Evolutionary conservation across 345 rosid genomes (phyloP), one percentile per base, ranked within the genome.

Genomic region (Gossypium stocksii): DNA sequence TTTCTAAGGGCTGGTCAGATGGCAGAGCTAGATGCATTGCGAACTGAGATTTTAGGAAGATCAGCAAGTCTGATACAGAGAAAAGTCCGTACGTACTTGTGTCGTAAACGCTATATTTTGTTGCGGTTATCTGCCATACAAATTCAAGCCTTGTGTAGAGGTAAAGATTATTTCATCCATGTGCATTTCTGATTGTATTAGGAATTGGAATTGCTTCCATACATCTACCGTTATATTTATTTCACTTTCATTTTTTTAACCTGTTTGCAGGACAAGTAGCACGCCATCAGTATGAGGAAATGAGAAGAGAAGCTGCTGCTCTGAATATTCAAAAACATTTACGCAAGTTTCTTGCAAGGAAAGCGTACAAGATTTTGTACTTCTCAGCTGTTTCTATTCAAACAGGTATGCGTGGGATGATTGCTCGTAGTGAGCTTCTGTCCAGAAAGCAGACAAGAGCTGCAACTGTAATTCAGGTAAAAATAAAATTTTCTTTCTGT

Each of bases 1-100:
- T 93, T 95, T 79, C 96, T 93, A 68, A 84, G 99, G 82, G 98
- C 99, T 54, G 99, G 98, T 76, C 98, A 95, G 80, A 95, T 95
- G 99, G 99, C 99, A 79, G 99, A 95, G 81, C 74, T 93, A 72
- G 99, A 93, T 88, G 83, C 85, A 78, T 86, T 82, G 65, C 85
- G 98, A 77, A 87, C 70, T 64, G 92, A 90, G 82, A 92, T 89
- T 38, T 83, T 95, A 74, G 94, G 97, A 74, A 84, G 84, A 76
- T 89, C 98, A 20, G 99, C 98, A 25, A 83, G 81, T 79, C 83
- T 87, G 59, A 89, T 95, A 68, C 98, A 93, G 85, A 89, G 94
- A 62, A 93, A 87, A 85, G 85, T 85, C 62, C 90, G 82, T 25
- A 79, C 89, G 20, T 87, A 91, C 84, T 84, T 80, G 64, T 72